phyloP scores from a whole-genome alignment of 2,329 filamentous ascomycete species.

The Scedosporium aurantiacum region DNA sequence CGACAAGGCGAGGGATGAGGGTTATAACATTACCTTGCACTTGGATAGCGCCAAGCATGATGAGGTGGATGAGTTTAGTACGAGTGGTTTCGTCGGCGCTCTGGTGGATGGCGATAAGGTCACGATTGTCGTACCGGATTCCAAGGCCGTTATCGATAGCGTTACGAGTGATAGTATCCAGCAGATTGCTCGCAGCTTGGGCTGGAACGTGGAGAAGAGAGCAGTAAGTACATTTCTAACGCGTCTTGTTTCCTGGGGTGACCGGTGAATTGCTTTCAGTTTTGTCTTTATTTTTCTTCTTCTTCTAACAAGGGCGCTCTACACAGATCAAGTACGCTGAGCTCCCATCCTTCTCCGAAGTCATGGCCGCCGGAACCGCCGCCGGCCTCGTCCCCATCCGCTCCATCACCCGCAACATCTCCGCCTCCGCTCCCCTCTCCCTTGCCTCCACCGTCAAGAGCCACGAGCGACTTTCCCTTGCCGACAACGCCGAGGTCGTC shows the following conservation, averaged over 20 bases:
- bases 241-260: background rate
- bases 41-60: constrained; percentile 74
- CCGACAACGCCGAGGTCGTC: constrained; percentile 34
- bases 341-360: constrained; percentile 49
- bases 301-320: background rate
- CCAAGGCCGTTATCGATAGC: constrained; percentile 74
- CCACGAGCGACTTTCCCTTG: constrained; percentile 26
- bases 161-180: constrained; percentile 74
- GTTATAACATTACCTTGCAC: constrained; percentile 91
- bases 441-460: constrained; percentile 22
- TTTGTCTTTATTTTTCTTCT: background rate
- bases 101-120: constrained; percentile 42
- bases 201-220: constrained; percentile 74
- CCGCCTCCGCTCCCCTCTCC: constrained; percentile 26
- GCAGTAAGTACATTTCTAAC: constrained; percentile 34
- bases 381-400: constrained; percentile 85
- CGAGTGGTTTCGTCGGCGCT: constrained; percentile 83
- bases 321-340: constrained; percentile 51
- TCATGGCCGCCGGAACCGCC: constrained; percentile 86
- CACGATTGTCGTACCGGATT: constrained; percentile 78
- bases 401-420: constrained; percentile 63
- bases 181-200: constrained; percentile 64
- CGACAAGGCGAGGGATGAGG: constrained; percentile 65
- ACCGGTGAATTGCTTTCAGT: background rate
- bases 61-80: constrained; percentile 93